Conservation (phyloP, 2,329 filamentous ascomycete species). For the Aschersonia sp. region DNA sequence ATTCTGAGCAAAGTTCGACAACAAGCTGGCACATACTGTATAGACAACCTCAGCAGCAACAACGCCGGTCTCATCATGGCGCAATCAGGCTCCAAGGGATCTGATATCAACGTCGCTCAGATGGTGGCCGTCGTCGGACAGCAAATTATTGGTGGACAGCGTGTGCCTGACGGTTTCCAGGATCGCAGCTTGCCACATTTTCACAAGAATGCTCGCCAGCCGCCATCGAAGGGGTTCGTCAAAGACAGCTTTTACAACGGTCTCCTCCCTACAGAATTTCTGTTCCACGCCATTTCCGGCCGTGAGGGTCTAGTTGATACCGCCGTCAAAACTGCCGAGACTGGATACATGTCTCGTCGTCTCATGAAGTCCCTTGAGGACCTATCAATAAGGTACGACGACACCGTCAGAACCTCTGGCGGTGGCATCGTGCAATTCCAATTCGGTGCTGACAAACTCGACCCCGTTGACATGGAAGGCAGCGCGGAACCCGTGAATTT, state of each 20-base stretch:
- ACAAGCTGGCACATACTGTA: conserved; percentile 81
- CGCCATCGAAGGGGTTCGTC: conserved; percentile 94
- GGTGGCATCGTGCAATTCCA: conserved; percentile 91
- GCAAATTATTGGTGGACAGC: conserved; percentile 88
- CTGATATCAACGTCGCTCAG: conserved; percentile 94
- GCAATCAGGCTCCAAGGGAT: conserved; percentile 92
- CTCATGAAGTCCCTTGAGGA: conserved; percentile 98
- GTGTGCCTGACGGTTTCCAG: conserved; percentile 92
- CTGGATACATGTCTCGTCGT: conserved; percentile 95
- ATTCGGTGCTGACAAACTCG: conserved; percentile 89
- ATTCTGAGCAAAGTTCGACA: conserved; percentile 86
- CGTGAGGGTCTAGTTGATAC: conserved; percentile 98
- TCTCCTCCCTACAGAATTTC: conserved; percentile 77
- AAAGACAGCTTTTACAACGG: conserved; percentile 95
- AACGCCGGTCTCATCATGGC: conserved; percentile 96
- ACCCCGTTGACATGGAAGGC: conserved; percentile 96
- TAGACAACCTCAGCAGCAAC: conserved; percentile 75
- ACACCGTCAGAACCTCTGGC: conserved; percentile 84
- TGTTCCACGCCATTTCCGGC: conserved; percentile 97
- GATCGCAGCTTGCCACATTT: conserved; percentile 92
- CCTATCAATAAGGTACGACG: conserved; percentile 82
- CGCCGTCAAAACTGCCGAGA: conserved; percentile 96
- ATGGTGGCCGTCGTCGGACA: conserved; percentile 97
- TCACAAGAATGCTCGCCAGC: conserved; percentile 79
- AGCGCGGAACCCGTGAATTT: conserved; percentile 87